Percentiles rank a stretch among this genome's conserved stretches.
Conservation (phyloP, 2,329 filamentous ascomycete species). For the Cladosporium sp. region DNA sequence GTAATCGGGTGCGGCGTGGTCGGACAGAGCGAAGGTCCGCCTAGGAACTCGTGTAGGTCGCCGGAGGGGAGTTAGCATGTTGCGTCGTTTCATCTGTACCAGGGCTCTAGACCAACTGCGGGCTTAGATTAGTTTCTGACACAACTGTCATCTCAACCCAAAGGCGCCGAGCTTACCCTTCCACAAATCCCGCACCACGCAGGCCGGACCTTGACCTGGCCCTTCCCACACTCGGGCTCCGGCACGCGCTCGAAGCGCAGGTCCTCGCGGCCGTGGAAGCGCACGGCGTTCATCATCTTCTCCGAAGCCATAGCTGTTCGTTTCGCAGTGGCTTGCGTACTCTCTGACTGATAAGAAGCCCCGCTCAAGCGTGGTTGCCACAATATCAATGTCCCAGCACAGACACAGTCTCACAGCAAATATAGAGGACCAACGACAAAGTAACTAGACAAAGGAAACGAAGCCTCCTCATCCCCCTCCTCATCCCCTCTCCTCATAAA, state of each 20-base stretch:
- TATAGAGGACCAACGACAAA: no score
- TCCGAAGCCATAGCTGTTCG: neutral
- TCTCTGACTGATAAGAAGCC: no score
- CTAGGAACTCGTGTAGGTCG: conserved; percentile 31
- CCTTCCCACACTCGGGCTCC: conserved; percentile 27
- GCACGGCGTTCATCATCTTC: conserved; percentile 31
- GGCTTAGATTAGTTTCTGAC: neutral
- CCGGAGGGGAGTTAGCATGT: conserved; percentile 4
- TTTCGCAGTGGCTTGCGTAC: no score
- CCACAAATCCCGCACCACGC: conserved; percentile 33
- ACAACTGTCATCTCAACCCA: neutral
- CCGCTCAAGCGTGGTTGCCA: no score
- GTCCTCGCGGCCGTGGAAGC: conserved; percentile 33
- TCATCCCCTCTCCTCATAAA: no score
- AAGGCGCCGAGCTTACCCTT: conserved; percentile 5
- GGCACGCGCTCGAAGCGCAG: conserved; percentile 31
- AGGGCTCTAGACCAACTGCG: neutral
- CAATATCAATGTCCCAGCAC: no score
- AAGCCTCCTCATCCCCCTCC: no score
- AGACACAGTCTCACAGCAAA: no score
- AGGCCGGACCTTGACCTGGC: conserved; percentile 32
- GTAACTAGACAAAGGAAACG: no score
- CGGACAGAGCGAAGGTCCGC: conserved; percentile 37
- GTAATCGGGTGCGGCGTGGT: conserved; percentile 51
- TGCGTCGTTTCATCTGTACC: neutral